Evolutionary conservation across 2,329 filamentous ascomycete species (phyloP), one percentile per base, ranked within the genome.

Genomic region (Aspergillus terreus): DNA sequence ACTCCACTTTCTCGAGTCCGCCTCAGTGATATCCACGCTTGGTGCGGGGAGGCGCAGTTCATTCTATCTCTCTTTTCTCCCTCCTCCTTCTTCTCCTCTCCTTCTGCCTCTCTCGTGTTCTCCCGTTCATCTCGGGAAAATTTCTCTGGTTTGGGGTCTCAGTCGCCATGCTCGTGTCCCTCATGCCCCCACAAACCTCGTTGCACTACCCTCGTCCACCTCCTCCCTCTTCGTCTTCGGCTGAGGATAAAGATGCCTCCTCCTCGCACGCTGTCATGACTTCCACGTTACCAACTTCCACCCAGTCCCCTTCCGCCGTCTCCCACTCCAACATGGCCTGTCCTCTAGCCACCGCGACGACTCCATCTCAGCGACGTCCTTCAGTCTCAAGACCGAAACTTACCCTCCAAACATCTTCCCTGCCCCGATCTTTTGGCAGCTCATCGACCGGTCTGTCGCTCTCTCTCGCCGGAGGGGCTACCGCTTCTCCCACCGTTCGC

Each of bases 401-500:
- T 46, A 82, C 80, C 36, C 74, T 86, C 47, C 80, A 85, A 69
- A 85, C 83, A 11, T 69, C 77, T 11, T 69, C 71, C 41, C 65
- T 76, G 2, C 72, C 74, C 35, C 71, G 76, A 46, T 76, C 77
- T 19, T 82, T 81, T 63, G 79, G 79, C 51, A 81, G 77, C 55
- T 76, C 75, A 35, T 76, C 77, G n/a, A 73, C 69, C 21, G 78
- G 76, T 49, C 67, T 83, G 43, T 76, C 79, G 12, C 71, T 82
- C 42, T 78, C 78, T 2, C 69, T 81, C 19, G 78, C 78, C 46
- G 72, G 79, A n/a, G 62, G 56, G 4, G 52, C 69, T 6, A 66
- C 69, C 2, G 75, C 78, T 27, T 84, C 83, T 6, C 83, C 83
- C 10, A 85, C 82, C 1, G 71, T 77, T 40, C 75, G 79, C 60